Conservation (phyloP, 1,139 yeast species). For the Arxiozyma heterogenica region DNA sequence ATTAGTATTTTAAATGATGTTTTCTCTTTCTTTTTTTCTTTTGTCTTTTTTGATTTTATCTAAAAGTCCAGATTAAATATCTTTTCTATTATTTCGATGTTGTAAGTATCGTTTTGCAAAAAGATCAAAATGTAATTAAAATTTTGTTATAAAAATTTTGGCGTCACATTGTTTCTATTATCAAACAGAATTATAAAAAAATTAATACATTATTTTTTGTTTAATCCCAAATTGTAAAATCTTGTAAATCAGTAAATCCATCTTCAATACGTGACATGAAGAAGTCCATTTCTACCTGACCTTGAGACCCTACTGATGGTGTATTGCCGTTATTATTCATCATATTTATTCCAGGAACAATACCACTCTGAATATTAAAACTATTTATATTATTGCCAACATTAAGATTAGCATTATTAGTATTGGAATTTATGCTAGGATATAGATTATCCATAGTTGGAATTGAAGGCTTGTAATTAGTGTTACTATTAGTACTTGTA, state of each 20-base stretch:
- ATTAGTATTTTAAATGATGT: not conserved
- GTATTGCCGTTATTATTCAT: not conserved
- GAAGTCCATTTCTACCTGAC: conserved; percentile 5
- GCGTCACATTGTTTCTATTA: too few species aligned
- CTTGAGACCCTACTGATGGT: conserved; percentile 1
- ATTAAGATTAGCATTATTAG: not conserved
- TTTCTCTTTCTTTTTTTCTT: too few species aligned
- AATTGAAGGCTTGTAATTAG: not conserved
- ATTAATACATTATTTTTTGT: not conserved
- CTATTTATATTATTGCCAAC: not conserved
- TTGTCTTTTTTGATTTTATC: too few species aligned
- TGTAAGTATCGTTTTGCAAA: too few species aligned
- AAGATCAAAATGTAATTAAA: too few species aligned
- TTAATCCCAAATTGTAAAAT: conserved; percentile 14
- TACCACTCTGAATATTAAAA: not conserved
- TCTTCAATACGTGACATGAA: conserved; percentile 11
- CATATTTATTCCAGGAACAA: not conserved
- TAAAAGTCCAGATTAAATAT: too few species aligned
- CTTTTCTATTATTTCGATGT: not conserved
- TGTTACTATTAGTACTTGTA: not conserved
- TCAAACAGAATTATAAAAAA: too few species aligned
- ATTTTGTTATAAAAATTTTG: too few species aligned
- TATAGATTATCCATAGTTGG: not conserved
- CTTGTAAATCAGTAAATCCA: conserved; percentile 13
- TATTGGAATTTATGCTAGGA: not conserved